These are phyloP conservation scores for Pugionium cornutum DNA, from an alignment of 345 rosid species.

Conservation along the genomic window DNA sequence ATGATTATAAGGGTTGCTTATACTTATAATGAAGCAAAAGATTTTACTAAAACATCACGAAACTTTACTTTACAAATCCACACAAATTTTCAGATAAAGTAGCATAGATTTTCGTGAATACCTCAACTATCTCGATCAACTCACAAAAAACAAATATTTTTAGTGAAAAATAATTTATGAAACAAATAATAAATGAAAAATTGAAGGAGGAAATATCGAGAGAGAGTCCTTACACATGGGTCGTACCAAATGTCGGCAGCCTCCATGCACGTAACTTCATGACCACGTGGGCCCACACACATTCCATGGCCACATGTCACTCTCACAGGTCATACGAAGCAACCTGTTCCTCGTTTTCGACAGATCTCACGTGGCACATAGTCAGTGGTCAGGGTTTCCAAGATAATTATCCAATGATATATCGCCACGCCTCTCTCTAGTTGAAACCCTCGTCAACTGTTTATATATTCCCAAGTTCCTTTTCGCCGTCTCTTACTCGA, in stretches of 20 bases:
- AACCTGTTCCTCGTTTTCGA: slow-evolving; percentile 28
- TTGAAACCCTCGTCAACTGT: slow-evolving; percentile 10
- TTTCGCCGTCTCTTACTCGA: not conserved
- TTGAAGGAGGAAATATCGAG: slow-evolving; percentile 25
- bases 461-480: slow-evolving; percentile 8
- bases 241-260: slow-evolving; percentile 47
- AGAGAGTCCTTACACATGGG: slow-evolving; percentile 21
- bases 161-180: not conserved
- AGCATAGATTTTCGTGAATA: no score
- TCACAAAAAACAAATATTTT: no score
- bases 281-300: slow-evolving; percentile 39
- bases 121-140: no score
- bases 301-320: slow-evolving; percentile 41
- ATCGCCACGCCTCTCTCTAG: slow-evolving; percentile 7
- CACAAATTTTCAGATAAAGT: no score
- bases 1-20: no score
- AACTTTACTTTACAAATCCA: no score
- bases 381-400: slow-evolving; percentile 35
- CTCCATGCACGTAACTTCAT: slow-evolving; percentile 38
- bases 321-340: slow-evolving; percentile 21
- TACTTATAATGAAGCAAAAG: no score
- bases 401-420: not conserved
- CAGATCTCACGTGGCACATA: slow-evolving; percentile 27
- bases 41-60: no score
- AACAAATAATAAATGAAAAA: not conserved